A percentile compares a stretch with the other conserved stretches of the same genome.
phyloP scores from a whole-genome alignment of 1,284 basidiomycete genomes.

The Ceratobasidium sp. region DNA sequence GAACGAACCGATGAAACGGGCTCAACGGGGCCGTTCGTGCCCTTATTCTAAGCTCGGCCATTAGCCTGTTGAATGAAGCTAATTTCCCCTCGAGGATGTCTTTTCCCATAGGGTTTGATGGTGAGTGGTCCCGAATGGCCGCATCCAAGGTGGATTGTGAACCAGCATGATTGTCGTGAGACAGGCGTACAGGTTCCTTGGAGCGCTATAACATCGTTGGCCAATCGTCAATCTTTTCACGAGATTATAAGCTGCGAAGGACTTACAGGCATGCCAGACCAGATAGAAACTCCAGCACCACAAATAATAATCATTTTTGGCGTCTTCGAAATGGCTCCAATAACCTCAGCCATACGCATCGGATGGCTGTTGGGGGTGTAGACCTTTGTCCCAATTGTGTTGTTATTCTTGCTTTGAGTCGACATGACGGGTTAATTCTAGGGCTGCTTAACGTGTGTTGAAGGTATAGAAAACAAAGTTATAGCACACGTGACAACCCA shows the following conservation, averaged over 20 bases:
- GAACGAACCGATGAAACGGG: not conserved
- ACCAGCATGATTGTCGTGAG: too few species aligned
- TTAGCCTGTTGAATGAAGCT: not conserved
- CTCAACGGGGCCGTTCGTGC: not conserved
- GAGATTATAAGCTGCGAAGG: not conserved
- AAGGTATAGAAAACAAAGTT: too few species aligned
- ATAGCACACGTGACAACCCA: too few species aligned
- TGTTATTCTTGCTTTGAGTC: too few species aligned
- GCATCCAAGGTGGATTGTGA: not conserved
- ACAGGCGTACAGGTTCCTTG: too few species aligned
- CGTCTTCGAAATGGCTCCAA: not conserved
- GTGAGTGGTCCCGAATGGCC: not conserved
- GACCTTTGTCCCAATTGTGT: too few species aligned
- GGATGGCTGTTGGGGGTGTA: too few species aligned
- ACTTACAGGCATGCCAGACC: conserved; percentile 13
- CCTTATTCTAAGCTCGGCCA: not conserved
- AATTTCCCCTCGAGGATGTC: not conserved
- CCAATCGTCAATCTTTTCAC: too few species aligned
- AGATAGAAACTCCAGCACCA: not conserved
- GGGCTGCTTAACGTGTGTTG: too few species aligned
- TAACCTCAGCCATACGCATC: not conserved
- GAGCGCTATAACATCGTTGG: not conserved
- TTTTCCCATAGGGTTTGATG: not conserved
- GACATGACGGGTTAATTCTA: too few species aligned
- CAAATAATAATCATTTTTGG: not conserved